Evolutionary conservation across 768 basidiomycete species (phyloP), one percentile per base, ranked within the genome.

Genomic region (Leucosporidium creatinivorum): DNA sequence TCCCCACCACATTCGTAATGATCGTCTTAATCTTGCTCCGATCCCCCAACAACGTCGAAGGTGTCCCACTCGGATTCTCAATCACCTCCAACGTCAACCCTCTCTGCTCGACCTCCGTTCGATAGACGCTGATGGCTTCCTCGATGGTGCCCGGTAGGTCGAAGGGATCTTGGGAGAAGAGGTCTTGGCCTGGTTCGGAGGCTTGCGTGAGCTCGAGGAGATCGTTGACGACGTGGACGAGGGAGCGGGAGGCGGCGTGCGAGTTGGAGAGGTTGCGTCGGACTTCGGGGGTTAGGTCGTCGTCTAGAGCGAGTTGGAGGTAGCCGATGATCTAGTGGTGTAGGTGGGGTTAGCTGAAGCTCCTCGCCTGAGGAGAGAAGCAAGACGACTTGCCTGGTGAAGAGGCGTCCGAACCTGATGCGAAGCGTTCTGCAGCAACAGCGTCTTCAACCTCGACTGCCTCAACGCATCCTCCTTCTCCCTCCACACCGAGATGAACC

Each of bases 191-290:
- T 63, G 39, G 39, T 15, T 6, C 39, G 8, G 39, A 44, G 15
- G 39, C 39, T 44, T 44, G 39, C 3, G 39, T 44, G 39, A 44
- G 39, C 39, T 44, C 84, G 74, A 91, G 80, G 15, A 91, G 79
- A 77, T 91, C 89, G 75, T 90, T 90, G 77, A 91, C 89, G 6
- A 89, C 88, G 79, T 89, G 90, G 5, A 91, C 78, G 26, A 91
- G 78, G 65, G 85, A 86, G 79, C 88, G 89, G 1, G 88, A 89
- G 0, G 90, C 89, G 51, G 84, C 82, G 77, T 91, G 87, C 33
- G 86, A 86, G 55, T 84, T 84, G 54, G 80, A 83, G 5, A 91
- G 80, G 76, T 90, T 89, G 58, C 87, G 85, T 51, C 88, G 82
- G 18, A 88, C 89, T 74, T 90, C 89, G 8, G 75, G 72, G 69